A percentile compares a stretch with the other conserved stretches of the same genome.
Evolutionary conservation across 257 asterid genomes (phyloP).

Genomic region (Coffea canephora): DNA sequence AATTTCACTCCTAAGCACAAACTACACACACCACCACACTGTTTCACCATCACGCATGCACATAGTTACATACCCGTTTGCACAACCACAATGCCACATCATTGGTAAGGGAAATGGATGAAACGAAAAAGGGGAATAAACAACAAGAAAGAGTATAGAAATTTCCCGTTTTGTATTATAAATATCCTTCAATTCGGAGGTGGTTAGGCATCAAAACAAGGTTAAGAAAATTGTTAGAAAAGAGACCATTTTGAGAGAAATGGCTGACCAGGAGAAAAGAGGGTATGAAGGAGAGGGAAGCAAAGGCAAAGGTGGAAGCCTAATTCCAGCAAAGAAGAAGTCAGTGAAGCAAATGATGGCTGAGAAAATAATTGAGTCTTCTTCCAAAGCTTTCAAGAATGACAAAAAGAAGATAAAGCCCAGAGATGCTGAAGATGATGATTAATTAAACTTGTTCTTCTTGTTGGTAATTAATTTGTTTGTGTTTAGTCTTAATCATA

Average conservation of each 20-base stretch:
- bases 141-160: background rate
- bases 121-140: no score
- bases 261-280: background rate
- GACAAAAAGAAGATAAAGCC: background rate
- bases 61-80: no score
- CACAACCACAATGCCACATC: no score
- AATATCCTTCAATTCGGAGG: background rate
- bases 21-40: no score
- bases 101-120: no score
- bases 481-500: background rate
- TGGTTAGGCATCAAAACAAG: background rate
- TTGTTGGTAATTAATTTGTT: no score
- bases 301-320: background rate
- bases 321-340: conserved; percentile 7
- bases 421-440: background rate
- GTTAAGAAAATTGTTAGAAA: no score
- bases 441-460: background rate
- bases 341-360: conserved; percentile 13
- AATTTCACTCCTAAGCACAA: no score
- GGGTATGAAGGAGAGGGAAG: background rate
- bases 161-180: background rate
- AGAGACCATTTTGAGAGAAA: background rate
- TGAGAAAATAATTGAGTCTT: background rate
- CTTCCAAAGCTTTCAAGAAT: conserved; percentile 9
- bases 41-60: background rate